phyloP scores from a whole-genome alignment of 352 stramenopile species.

The Pythium phragmiticola region DNA sequence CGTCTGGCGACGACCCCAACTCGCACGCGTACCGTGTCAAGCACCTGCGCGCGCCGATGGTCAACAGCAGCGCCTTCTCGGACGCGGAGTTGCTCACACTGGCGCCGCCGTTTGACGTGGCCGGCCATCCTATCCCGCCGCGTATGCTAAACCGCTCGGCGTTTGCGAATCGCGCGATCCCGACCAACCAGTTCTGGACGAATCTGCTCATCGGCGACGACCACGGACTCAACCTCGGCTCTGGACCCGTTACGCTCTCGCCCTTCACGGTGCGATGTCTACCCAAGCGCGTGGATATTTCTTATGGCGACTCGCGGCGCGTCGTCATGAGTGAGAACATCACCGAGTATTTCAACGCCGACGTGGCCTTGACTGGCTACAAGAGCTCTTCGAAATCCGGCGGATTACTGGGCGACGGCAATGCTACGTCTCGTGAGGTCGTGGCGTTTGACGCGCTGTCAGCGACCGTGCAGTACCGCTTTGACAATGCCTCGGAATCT shows the following conservation, averaged over 20 bases:
- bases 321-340: conserved; percentile 56
- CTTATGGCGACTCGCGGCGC: conserved; percentile 78
- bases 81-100: conserved; percentile 56
- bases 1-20: conserved; percentile 22
- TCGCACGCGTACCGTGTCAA: conserved; percentile 18
- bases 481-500: conserved; percentile 29
- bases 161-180: conserved; percentile 48
- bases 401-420: conserved; percentile 56
- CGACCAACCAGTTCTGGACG: conserved; percentile 90
- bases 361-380: conserved; percentile 72
- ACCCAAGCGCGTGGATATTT: conserved; percentile 70
- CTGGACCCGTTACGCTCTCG: conserved; percentile 72
- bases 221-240: conserved; percentile 70
- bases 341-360: conserved; percentile 81
- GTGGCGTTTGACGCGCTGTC: conserved; percentile 68
- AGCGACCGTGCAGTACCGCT: conserved; percentile 62
- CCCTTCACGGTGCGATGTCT: conserved; percentile 81
- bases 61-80: conserved; percentile 27
- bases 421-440: conserved; percentile 63
- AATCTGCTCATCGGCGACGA: conserved; percentile 81
- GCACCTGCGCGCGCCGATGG: conserved; percentile 12
- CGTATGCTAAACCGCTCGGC: conserved; percentile 47
- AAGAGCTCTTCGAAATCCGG: background rate
- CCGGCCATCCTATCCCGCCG: conserved; percentile 56
- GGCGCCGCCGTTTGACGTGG: conserved; percentile 51